Conservation (phyloP, 768 basidiomycete species). For the Favolaschia claudopus region DNA sequence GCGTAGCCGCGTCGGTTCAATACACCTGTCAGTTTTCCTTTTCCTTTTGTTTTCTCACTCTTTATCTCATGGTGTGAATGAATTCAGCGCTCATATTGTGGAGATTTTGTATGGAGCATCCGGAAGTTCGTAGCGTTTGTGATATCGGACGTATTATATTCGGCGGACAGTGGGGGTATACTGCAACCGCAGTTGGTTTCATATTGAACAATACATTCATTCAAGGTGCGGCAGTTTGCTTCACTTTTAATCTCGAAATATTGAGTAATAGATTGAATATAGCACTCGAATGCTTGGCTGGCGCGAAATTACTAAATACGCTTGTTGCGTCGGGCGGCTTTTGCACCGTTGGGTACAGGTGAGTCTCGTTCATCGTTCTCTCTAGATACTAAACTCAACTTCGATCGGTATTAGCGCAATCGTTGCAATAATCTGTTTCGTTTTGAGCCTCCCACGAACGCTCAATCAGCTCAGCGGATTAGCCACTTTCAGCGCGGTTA, state of each 20-base stretch:
- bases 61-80: too few species aligned
- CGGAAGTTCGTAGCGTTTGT: slow-evolving; percentile 55
- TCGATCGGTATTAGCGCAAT: slow-evolving; percentile 29
- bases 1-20: slow-evolving; percentile 43
- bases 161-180: slow-evolving; percentile 54
- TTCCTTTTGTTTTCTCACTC: not conserved
- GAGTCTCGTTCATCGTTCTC: not conserved
- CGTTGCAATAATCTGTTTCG: slow-evolving; percentile 46
- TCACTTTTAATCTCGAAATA: not conserved
- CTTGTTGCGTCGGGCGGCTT: slow-evolving; percentile 47
- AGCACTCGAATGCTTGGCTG: slow-evolving; percentile 55
- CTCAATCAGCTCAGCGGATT: slow-evolving; percentile 48
- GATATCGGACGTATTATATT: slow-evolving; percentile 57
- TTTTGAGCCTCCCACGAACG: slow-evolving; percentile 51
- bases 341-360: slow-evolving; percentile 49
- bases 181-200: slow-evolving; percentile 57
- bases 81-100: slow-evolving; percentile 47
- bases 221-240: slow-evolving; percentile 44
- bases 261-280: not conserved
- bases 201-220: slow-evolving; percentile 64
- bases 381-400: not conserved
- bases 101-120: slow-evolving; percentile 55
- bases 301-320: slow-evolving; percentile 52
- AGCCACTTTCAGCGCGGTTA: slow-evolving; percentile 47
- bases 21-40: slow-evolving; percentile 45